Evolutionary conservation across 2,329 filamentous ascomycete genomes (phyloP).

Genomic region (Lanzia echinophila): DNA sequence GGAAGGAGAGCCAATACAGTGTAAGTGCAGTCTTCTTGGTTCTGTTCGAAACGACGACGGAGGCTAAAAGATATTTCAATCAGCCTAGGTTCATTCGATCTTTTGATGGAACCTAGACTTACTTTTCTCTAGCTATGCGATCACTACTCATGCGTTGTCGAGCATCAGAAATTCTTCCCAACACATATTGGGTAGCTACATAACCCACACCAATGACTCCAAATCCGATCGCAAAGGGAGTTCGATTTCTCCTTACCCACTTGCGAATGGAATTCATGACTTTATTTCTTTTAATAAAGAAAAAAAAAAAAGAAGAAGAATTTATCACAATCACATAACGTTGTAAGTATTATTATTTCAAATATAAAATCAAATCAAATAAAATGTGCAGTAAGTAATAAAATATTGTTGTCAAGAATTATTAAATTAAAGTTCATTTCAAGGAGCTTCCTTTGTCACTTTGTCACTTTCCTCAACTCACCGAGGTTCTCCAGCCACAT

Average conservation of each 20-base stretch:
- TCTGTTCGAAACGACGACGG: constrained; percentile 93
- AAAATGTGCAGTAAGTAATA: too few species aligned
- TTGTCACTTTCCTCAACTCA: neutral
- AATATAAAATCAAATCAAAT: neutral
- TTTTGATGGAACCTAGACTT: constrained; percentile 29
- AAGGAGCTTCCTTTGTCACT: constrained; percentile 8
- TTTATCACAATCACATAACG: constrained; percentile 17
- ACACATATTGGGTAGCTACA: constrained; percentile 84
- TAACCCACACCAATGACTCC: constrained; percentile 88
- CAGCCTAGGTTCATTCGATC: constrained; percentile 9
- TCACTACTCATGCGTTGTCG: constrained; percentile 96
- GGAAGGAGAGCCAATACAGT: constrained; percentile 94
- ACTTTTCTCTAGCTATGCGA: constrained; percentile 96
- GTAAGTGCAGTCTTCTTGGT: constrained; percentile 97
- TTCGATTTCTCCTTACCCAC: constrained; percentile 91
- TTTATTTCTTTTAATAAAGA: constrained; percentile 4
- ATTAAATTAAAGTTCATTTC: neutral
- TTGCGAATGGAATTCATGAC: constrained; percentile 65
- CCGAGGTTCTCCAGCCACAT: constrained; percentile 6
- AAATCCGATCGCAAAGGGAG: constrained; percentile 78
- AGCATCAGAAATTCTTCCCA: constrained; percentile 86
- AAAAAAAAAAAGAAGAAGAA: neutral
- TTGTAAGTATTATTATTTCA: neutral
- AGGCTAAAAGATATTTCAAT: constrained; percentile 50
- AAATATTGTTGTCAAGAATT: neutral